phyloP scores from a whole-genome alignment of 805 yeast species.

The Clavispora vitiphila region DNA sequence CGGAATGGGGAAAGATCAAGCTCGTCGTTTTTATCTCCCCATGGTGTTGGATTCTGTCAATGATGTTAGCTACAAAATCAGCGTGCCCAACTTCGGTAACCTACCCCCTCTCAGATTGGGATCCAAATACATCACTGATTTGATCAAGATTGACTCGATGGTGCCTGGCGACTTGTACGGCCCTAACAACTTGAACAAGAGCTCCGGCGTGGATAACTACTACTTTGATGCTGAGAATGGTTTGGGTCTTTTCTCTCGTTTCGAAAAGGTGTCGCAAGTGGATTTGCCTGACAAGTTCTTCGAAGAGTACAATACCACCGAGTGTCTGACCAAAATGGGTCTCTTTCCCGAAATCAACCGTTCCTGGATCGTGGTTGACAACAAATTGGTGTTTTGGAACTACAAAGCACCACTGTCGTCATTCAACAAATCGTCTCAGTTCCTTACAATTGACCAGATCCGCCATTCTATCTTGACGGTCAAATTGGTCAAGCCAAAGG shows the following conservation, averaged over 20 bases:
- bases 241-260: slow-evolving; percentile 60
- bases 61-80: slow-evolving; percentile 40
- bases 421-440: slow-evolving; percentile 45
- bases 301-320: slow-evolving; percentile 63
- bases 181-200: slow-evolving; percentile 49
- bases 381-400: slow-evolving; percentile 82
- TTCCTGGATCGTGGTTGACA: slow-evolving; percentile 83
- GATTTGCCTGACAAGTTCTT: slow-evolving; percentile 78
- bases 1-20: slow-evolving; percentile 19
- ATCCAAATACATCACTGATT: slow-evolving; percentile 56
- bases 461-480: slow-evolving; percentile 74
- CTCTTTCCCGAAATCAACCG: slow-evolving; percentile 73
- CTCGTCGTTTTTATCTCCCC: slow-evolving; percentile 29
- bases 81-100: slow-evolving; percentile 45
- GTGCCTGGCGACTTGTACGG: slow-evolving; percentile 53
- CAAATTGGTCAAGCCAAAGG: slow-evolving; percentile 73
- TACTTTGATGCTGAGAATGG: slow-evolving; percentile 45
- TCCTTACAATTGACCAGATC: slow-evolving; percentile 77
- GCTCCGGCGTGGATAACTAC: slow-evolving; percentile 55
- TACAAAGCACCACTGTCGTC: slow-evolving; percentile 52
- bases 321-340: slow-evolving; percentile 73
- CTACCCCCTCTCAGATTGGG: slow-evolving; percentile 56
- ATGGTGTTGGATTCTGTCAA: slow-evolving; percentile 29
- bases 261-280: slow-evolving; percentile 62
- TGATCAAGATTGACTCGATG: slow-evolving; percentile 53